Evolutionary conservation across 2,329 filamentous ascomycete genomes (phyloP), one percentile per base, ranked within the genome.

Genomic region (Trichoderma atrobrunneum): DNA sequence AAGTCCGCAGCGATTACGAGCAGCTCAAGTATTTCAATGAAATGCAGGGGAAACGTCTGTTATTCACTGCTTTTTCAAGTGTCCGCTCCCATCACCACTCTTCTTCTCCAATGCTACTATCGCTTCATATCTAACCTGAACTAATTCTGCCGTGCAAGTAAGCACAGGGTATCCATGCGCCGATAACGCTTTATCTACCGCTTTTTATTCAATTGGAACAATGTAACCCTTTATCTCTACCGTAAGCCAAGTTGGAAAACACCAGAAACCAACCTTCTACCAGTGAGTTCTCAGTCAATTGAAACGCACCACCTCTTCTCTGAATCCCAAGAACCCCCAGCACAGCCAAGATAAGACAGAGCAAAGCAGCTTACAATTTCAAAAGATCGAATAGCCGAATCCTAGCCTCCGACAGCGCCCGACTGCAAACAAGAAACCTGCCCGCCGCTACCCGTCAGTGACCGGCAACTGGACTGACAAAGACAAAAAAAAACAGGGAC

Each of bases 361-460:
- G 28, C 57, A 60, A 24, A 60, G 3, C 57, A 60, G 30, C 57
- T 21, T 32, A 60, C 57, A 34, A 32, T 59, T 21, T 34, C 30
- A 60, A 34, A 21, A 30, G 11, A 64, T n/a, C 5, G 5, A 51
- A 14, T n/a, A 14, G 4, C 30, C 16, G 26, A 56, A 28, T 11
- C 11, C 12, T 18, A 43, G 30, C 32, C 32, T 36, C 34, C 62
- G 28, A 60, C 56, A 68, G 51, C 51, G 64, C 54, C 65, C 62
- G 43, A 34, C 2, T 36, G 3, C 28, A 48, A 48, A 63, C 21
- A 28, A 36, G 18, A 56, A 65, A 56, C 5, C 48, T 30, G 14
- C 56, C 65, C 65, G 65, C 65, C 56, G 54, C 65, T 68, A 68
- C 65, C 65, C 65, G 63, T 30, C 63, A 56, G 63, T 68, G 34